A percentile compares a stretch with the other conserved stretches of the same genome.
Conservation (phyloP, 495 filamentous ascomycete species). For the Penicillium fimorum region DNA sequence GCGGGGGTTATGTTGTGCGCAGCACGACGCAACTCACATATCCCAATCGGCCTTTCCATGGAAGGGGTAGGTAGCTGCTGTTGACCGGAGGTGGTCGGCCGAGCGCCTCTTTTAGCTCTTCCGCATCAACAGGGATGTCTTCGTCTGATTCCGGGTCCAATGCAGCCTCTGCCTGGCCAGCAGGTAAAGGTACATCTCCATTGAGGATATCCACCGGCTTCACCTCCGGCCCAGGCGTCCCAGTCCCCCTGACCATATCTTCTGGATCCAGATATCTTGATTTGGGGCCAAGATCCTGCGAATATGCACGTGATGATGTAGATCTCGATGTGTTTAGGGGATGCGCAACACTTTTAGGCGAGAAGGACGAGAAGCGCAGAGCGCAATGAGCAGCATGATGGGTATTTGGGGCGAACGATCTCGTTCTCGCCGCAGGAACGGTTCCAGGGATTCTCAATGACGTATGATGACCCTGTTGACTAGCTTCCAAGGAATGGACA, state of each 20-base stretch:
- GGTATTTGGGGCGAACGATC: constrained; percentile 21
- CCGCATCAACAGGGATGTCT: constrained; percentile 38
- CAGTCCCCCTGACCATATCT: constrained; percentile 12
- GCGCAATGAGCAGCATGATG: constrained; percentile 17
- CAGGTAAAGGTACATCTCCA: constrained; percentile 14
- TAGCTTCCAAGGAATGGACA: constrained; percentile 32
- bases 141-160: constrained; percentile 52
- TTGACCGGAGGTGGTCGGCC: constrained; percentile 75
- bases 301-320: constrained; percentile 5
- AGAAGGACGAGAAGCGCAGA: background rate
- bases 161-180: constrained; percentile 20
- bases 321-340: background rate
- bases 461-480: constrained; percentile 32
- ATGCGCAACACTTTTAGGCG: background rate
- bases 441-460: constrained; percentile 27
- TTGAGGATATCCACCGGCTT: constrained; percentile 27
- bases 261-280: background rate
- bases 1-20: background rate
- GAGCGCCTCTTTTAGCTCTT: constrained; percentile 49
- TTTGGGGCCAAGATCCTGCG: constrained; percentile 6
- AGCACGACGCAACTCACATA: constrained; percentile 61
- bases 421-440: constrained; percentile 28
- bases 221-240: constrained; percentile 1
- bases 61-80: constrained; percentile 81
- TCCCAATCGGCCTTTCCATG: constrained; percentile 89